Percentiles rank a stretch among this genome's conserved stretches.
Evolutionary conservation across 148 eudicot genomes (phyloP).

Genomic region (Amaranthus cruentus): DNA sequence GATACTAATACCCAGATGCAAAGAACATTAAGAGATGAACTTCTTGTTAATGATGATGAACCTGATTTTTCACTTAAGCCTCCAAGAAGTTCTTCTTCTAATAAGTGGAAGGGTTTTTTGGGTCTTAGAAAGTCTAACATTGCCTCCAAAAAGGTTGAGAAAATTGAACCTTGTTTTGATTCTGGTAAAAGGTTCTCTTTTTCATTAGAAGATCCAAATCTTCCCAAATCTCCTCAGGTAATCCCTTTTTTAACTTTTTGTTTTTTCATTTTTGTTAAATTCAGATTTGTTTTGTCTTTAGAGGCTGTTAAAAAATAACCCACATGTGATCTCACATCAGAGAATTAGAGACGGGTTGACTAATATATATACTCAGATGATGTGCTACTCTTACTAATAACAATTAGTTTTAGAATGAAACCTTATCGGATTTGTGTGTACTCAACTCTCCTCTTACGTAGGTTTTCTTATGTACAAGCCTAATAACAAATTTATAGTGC

Average conservation of each 20-base stretch:
- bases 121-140: slow-evolving; percentile 73
- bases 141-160: slow-evolving; percentile 57
- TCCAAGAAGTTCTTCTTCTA: slow-evolving; percentile 41
- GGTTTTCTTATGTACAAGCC: no score
- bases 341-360: no score
- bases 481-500: no score
- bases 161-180: slow-evolving; percentile 30
- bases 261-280: background rate
- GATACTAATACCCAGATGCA: slow-evolving; percentile 26
- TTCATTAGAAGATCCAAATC: slow-evolving; percentile 21
- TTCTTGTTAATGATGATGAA: slow-evolving; percentile 44
- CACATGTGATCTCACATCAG: no score
- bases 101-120: slow-evolving; percentile 69
- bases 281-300: background rate
- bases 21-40: slow-evolving; percentile 64
- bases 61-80: slow-evolving; percentile 41
- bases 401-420: no score
- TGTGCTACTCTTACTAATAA: no score
- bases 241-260: background rate
- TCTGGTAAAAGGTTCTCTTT: slow-evolving; percentile 30
- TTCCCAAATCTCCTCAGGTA: slow-evolving; percentile 30
- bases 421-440: no score
- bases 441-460: no score
- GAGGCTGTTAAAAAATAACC: no score
- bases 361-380: no score